Evolutionary conservation across 257 asterid species (phyloP).

Genomic region (Voacanga thouarsii): DNA sequence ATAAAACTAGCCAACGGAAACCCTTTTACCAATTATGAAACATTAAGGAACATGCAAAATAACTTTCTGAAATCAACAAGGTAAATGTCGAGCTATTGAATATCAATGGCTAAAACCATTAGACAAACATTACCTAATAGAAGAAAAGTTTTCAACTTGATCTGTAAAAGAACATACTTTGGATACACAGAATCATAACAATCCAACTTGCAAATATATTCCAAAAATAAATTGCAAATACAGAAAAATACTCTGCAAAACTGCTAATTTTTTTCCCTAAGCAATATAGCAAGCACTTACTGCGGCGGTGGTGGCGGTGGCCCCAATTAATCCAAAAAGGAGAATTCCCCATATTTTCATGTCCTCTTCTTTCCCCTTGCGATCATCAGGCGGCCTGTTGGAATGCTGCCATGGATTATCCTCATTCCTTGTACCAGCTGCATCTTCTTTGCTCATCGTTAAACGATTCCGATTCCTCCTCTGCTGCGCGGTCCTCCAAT

Average conservation of each 20-base stretch:
- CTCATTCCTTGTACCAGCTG: conserved; percentile 28
- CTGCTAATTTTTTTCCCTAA: no score
- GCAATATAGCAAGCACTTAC: conserved; percentile 36
- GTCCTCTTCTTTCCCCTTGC: conserved; percentile 38
- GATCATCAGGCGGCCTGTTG: conserved; percentile 18
- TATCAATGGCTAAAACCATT: not conserved
- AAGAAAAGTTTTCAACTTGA: not conserved
- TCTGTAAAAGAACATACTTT: not conserved
- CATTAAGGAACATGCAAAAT: not conserved
- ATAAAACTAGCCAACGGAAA: not conserved
- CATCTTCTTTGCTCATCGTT: conserved; percentile 47
- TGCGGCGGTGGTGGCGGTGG: conserved; percentile 71
- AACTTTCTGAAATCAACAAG: not conserved
- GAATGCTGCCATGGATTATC: conserved; percentile 44
- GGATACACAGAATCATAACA: not conserved
- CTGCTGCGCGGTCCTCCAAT: not conserved
- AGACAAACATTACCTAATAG: not conserved
- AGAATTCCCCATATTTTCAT: conserved; percentile 58
- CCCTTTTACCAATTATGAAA: not conserved
- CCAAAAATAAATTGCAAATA: not conserved
- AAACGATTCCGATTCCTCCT: not conserved
- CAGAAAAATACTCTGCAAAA: not conserved
- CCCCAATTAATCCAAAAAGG: conserved; percentile 73
- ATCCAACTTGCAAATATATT: not conserved
- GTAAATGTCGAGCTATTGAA: not conserved